These are phyloP conservation scores for Pestalotiopsis sp. DNA, from an alignment of 2,329 filamentous ascomycete genomes.

Conservation along the genomic window DNA sequence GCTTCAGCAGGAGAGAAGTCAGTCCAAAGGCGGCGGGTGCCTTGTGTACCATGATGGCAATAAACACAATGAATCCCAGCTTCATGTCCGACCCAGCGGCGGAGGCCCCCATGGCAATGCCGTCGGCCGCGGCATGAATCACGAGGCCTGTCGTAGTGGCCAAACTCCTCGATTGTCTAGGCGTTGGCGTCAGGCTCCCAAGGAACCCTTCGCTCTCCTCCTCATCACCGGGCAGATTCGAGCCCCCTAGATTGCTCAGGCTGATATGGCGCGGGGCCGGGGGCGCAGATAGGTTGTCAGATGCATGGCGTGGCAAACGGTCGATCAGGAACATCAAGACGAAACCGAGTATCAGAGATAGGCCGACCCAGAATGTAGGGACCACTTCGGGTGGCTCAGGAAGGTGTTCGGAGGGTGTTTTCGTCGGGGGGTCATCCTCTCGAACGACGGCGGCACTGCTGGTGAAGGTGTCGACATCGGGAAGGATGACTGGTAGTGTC, in stretches of 20 bases:
- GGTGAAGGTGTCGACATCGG: not conserved
- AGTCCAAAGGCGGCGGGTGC: slow-evolving; percentile 93
- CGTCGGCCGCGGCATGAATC: slow-evolving; percentile 93
- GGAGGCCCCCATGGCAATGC: slow-evolving; percentile 92
- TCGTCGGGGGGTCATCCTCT: slow-evolving; percentile 23
- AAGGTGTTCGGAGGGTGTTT: slow-evolving; percentile 37
- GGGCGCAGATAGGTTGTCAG: slow-evolving; percentile 63
- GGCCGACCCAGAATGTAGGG: slow-evolving; percentile 78
- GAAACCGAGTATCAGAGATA: slow-evolving; percentile 86
- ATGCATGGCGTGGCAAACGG: slow-evolving; percentile 74
- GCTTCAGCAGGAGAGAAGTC: slow-evolving; percentile 86
- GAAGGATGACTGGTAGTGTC: slow-evolving; percentile 7
- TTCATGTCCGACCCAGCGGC: slow-evolving; percentile 73
- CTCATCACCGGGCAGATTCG: slow-evolving; percentile 50
- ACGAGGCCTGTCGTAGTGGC: slow-evolving; percentile 94
- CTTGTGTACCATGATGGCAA: slow-evolving; percentile 98
- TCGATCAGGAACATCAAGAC: slow-evolving; percentile 97
- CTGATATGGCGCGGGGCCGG: slow-evolving; percentile 83
- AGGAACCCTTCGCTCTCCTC: slow-evolving; percentile 62
- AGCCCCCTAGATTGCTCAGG: slow-evolving; percentile 74
- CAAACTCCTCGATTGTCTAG: slow-evolving; percentile 63
- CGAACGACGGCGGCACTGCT: not conserved
- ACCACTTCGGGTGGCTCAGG: slow-evolving; percentile 29
- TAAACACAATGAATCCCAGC: slow-evolving; percentile 87
- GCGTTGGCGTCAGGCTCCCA: slow-evolving; percentile 58